Percentiles rank a stretch among this genome's conserved stretches.
Evolutionary conservation across 148 eudicot genomes (phyloP).

Genomic region (Drosera capensis): DNA sequence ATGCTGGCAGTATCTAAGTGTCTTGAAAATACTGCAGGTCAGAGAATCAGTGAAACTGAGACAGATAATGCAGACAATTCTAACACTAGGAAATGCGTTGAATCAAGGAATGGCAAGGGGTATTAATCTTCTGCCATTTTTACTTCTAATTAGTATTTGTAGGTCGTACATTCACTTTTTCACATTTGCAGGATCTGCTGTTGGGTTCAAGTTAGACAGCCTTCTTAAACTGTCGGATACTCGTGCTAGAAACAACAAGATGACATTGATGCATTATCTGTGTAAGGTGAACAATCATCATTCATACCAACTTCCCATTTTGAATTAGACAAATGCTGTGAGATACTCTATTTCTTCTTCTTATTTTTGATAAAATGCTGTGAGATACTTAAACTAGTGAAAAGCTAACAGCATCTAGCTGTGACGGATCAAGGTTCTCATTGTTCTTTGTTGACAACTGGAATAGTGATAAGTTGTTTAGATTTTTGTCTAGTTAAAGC

Average conservation of each 20-base stretch:
- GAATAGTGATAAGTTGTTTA: too few species aligned
- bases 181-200: conserved; percentile 62
- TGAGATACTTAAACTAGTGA: neutral
- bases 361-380: too few species aligned
- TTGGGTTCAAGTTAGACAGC: conserved; percentile 95
- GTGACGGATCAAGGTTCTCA: too few species aligned
- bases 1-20: neutral
- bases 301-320: neutral
- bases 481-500: too few species aligned
- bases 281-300: conserved; percentile 53
- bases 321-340: too few species aligned
- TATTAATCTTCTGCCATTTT: conserved; percentile 11
- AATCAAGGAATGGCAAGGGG: conserved; percentile 99
- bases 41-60: conserved; percentile 79
- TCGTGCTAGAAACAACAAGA: conserved; percentile 91
- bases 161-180: conserved; percentile 1
- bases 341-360: too few species aligned
- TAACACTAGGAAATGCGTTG: conserved; percentile 91
- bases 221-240: conserved; percentile 95
- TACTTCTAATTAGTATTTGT: conserved; percentile 3
- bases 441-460: too few species aligned
- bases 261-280: conserved; percentile 95
- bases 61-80: conserved; percentile 95
- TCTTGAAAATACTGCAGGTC: conserved; percentile 33
- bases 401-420: neutral